Evolutionary conservation across 495 filamentous ascomycete genomes (phyloP).

Genomic region (Oleoguttula mirabilis): DNA sequence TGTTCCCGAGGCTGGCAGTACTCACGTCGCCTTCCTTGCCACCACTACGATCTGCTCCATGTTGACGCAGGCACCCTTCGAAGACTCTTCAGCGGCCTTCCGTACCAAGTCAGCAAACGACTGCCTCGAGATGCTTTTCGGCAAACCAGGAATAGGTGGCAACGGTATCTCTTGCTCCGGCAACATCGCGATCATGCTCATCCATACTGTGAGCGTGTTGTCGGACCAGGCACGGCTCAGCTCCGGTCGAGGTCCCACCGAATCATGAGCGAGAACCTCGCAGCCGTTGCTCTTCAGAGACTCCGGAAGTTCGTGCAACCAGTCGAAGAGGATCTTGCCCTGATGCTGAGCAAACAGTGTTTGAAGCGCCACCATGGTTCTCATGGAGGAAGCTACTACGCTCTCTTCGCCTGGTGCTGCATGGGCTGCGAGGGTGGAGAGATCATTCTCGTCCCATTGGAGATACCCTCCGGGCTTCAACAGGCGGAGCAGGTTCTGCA

Average conservation of each 20-base stretch:
- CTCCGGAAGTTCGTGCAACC: background rate
- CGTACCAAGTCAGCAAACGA: constrained; percentile 1
- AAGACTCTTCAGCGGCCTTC: constrained; percentile 1
- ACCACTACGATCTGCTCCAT: constrained; percentile 5
- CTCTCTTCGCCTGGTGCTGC: background rate
- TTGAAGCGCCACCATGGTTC: background rate
- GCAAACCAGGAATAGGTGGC: constrained; percentile 1
- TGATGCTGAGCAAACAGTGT: background rate
- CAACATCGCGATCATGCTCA: constrained; percentile 1
- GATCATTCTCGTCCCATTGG: constrained; percentile 32
- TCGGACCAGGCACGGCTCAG: constrained; percentile 9
- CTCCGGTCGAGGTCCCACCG: background rate
- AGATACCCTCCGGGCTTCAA: constrained; percentile 32
- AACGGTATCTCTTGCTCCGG: constrained; percentile 4
- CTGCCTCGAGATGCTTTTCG: background rate
- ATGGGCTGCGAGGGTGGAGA: background rate
- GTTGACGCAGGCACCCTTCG: constrained; percentile 1
- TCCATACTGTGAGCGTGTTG: constrained; percentile 2
- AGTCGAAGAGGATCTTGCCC: constrained; percentile 1
- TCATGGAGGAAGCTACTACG: background rate
- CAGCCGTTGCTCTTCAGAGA: background rate
- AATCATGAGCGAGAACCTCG: constrained; percentile 1
- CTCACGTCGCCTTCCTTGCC: too few species aligned
- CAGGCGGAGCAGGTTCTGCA: constrained; percentile 21
- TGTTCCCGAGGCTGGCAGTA: too few species aligned